Conservation (phyloP, 345 rosid genomes). For the Euphorbia pulcherrima region DNA sequence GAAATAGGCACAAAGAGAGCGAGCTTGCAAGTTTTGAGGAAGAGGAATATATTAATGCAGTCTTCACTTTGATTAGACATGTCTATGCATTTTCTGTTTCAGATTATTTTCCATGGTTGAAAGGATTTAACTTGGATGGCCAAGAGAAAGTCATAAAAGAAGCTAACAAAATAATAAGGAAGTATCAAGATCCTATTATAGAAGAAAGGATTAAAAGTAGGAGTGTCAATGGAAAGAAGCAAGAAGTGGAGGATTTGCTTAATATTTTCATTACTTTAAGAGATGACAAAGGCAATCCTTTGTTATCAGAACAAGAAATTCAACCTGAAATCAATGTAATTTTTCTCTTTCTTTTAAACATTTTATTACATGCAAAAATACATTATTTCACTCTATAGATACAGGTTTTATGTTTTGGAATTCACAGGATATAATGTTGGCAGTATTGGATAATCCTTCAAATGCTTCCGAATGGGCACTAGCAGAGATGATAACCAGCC, state of each 20-base stretch:
- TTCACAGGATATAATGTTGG: background rate
- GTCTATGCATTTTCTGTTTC: background rate
- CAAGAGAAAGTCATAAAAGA: background rate
- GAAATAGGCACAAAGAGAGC: background rate
- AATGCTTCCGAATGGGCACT: background rate
- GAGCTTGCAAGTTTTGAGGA: background rate
- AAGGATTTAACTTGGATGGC: background rate
- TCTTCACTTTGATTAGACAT: background rate
- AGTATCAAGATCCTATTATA: background rate
- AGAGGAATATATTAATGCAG: background rate
- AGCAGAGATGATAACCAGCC: background rate
- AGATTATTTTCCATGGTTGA: background rate
- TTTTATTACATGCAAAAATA: too few species aligned
- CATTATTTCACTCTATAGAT: too few species aligned
- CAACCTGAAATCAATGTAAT: too few species aligned
- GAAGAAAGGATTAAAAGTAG: background rate
- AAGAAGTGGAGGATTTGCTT: background rate
- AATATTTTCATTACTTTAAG: too few species aligned
- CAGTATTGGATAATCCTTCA: background rate
- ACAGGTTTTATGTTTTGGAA: too few species aligned
- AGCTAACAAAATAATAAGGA: background rate
- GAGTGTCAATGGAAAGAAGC: background rate
- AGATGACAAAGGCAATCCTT: too few species aligned
- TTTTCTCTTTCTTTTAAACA: too few species aligned
- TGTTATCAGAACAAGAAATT: too few species aligned